These are phyloP conservation scores for Lachnellula hyalina DNA, from an alignment of 2,329 filamentous ascomycete species.

Conservation along the genomic window DNA sequence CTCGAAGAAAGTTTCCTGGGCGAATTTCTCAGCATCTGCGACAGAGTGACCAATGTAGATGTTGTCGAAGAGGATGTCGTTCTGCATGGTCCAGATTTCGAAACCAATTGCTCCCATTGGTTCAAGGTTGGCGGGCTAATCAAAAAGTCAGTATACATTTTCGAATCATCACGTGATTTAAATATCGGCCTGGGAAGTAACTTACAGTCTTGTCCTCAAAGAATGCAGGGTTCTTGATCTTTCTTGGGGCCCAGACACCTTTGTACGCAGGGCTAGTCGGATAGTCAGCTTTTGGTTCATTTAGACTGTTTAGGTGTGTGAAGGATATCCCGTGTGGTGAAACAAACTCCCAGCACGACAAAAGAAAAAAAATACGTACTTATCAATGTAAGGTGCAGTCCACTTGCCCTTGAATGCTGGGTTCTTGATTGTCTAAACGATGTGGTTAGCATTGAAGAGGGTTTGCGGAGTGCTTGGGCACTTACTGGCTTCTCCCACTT, in stretches of 20 bases:
- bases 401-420: conserved; percentile 99
- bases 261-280: conserved; percentile 87
- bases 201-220: conserved; percentile 95
- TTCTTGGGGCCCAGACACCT: conserved; percentile 87
- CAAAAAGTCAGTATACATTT: conserved; percentile 7
- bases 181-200: conserved; percentile 28
- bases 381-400: conserved; percentile 81
- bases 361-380: background rate
- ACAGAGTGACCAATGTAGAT: conserved; percentile 98
- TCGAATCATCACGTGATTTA: too few relatives aligned
- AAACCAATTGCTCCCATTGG: conserved; percentile 63
- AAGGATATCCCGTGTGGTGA: background rate
- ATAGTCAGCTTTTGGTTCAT: background rate
- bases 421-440: conserved; percentile 75
- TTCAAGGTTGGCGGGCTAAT: conserved; percentile 37
- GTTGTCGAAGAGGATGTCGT: conserved; percentile 98
- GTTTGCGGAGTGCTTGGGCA: conserved; percentile 27
- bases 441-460: background rate
- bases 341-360: background rate
- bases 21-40: conserved; percentile 84
- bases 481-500: conserved; percentile 72
- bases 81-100: conserved; percentile 99
- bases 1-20: conserved; percentile 81
- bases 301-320: background rate
- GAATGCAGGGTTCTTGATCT: conserved; percentile 95